Base-by-base conservation (phyloP, 257 asterid species). In the Solanum virginianum region DNA sequence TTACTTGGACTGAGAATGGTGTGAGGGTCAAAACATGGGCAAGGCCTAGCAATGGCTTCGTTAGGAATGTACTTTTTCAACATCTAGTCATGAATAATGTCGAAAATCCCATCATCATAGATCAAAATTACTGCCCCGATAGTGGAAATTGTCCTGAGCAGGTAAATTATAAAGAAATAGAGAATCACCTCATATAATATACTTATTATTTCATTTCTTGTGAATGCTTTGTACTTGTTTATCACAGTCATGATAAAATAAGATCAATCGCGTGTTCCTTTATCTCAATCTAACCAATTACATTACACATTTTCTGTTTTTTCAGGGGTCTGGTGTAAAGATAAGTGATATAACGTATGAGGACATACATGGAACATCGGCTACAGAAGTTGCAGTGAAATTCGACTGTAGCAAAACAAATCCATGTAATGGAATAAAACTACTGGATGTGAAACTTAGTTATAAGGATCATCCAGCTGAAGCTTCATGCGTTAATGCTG, bases 81-180 rank as follows among this genome's bases (percentile, higher is more conserved):
- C 89, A 90, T 88, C 91, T 86, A 59, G 85, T 62, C 3, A 93
- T 93, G 97, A 80, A 72, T 55, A 87, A 92, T 87, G 95, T 92
- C 80, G 85, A 89, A 41, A 94, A 94, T 82, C 94, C 97, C 26
- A 91, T 94, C 12, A 86, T 94, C 1, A 92, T 94, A 18, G 96
- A 94, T 90, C 96, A 94, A 63, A 87, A 94, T 82, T 94, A 94
- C 81, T 94, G 96, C 86, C 95, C 95, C 10, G 36, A 53, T 59
- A 80, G 87, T 82, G 74, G 51, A 66, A 85, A 88, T 43, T 91
- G 95, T 60, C 94, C 95, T 18, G 89, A 87, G 6, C 89, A 93
- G 94, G 97, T 93, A 85, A 26, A 14, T 11, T 7, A 43, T 1
- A 56, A 65, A 39, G 6, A 29, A 29, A 32, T 20, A 26, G 41